Base-by-base conservation (phyloP, 2,329 filamentous ascomycete species). In the Penicillium hesseltinei region DNA sequence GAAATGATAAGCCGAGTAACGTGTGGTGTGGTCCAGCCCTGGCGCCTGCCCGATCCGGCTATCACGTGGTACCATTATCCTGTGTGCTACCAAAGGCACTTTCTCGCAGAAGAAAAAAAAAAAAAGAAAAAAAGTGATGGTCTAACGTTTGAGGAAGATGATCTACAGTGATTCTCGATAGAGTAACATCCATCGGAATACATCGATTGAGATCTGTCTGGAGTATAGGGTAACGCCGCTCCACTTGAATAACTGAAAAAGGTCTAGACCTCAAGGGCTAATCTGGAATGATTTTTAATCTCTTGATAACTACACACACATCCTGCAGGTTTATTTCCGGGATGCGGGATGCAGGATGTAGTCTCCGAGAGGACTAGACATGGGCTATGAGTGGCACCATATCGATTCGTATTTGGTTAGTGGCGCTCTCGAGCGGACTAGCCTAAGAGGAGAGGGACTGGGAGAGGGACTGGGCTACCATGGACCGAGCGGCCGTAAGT, bases 401-500 rank as follows among this genome's bases (percentile, higher is more conserved):
- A 23, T 51, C 19, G n/a, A 13, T 11, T 52, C 48, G 40, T 56
- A 52, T 56, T 31, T 48, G 23, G 33, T 13, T 42, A 31, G 52
- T 43, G 53, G 52, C 52, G 52, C 29, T 55, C 44, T 48, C 10
- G 33, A 38, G n/a, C 25, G 21, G 27, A 42, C 33, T 33, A 17
- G 29, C 49, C 36, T n/a, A 50, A 23, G 23, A 23, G 23, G 23
- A 23, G 29, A 42, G 31, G 11, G 11, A 27, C 25, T 8, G 31
- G 3, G 23, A 7, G 36, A 19, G 23, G 36, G 11, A 43, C 17
- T 35, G 40, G 35, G 13, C 31, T 43, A 56, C 44, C 57, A 54
- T 58, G 36, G 53, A 49, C 27, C 45, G 35, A 29, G 13, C 39
- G 36, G 29, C 19, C 36, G 43, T 48, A 58, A 63, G 60, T 64